phyloP scores from a whole-genome alignment of 371 early-diverging fungal genomes.

The Zopfochytrium polystomum region DNA sequence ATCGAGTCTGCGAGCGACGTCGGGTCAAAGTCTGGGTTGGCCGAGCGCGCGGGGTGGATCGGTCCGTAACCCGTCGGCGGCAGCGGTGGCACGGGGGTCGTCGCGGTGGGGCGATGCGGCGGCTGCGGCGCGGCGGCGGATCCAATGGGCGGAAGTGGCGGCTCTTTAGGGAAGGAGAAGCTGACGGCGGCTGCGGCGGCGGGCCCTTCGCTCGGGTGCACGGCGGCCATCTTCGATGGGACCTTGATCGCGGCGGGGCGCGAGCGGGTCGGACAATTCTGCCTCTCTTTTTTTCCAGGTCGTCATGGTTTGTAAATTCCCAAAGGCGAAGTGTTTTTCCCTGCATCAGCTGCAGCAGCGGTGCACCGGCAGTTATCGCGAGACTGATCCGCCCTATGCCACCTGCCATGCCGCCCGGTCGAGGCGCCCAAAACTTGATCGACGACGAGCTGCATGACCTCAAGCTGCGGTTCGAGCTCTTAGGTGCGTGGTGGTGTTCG shows the following conservation, averaged over 20 bases:
- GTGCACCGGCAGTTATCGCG: too few species aligned
- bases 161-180: constrained; percentile 16
- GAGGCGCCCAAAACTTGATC: constrained; percentile 15
- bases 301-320: too few species aligned
- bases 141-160: constrained; percentile 19
- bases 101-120: not conserved
- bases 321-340: too few species aligned
- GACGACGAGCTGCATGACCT: constrained; percentile 61
- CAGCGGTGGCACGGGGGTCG: not conserved
- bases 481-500: constrained; percentile 39
- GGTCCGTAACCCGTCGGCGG: not conserved
- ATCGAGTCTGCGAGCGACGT: not conserved
- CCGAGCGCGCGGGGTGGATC: not conserved
- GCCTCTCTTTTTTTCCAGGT: too few species aligned
- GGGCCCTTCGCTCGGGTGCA: too few species aligned
- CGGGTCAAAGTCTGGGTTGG: not conserved
- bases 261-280: too few species aligned
- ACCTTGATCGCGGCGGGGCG: too few species aligned
- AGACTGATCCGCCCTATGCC: too few species aligned
- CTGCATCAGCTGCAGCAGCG: too few species aligned
- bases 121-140: not conserved
- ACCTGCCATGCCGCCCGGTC: constrained; percentile 18
- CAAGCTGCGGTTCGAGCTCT: constrained; percentile 56
- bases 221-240: too few species aligned
- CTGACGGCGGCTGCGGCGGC: too few species aligned